Base-by-base conservation (phyloP, 768 basidiomycete species). In the Mycena capillaripes region DNA sequence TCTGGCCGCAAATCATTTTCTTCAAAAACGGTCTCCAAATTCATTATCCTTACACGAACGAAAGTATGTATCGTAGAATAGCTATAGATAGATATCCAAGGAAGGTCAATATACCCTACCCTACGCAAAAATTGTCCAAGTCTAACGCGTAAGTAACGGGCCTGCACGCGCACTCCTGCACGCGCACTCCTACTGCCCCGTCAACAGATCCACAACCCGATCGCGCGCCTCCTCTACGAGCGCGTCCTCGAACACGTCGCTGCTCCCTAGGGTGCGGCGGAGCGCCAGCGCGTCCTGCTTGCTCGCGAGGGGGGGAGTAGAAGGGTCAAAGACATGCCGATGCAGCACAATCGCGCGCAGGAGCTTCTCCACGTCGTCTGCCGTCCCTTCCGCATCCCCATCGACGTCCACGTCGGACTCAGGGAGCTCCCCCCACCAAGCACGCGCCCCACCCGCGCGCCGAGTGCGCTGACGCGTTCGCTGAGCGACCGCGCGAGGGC, bases 151-250 rank as follows among this genome's bases (percentile, higher is more conserved):
- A n/a, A n/a, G n/a, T n/a, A n/a, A n/a, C n/a, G n/a, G n/a, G n/a
- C n/a, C n/a, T n/a, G n/a, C n/a, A n/a, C n/a, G n/a, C n/a, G n/a
- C n/a, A n/a, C n/a, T n/a, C n/a, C n/a, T n/a, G n/a, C n/a, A n/a
- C n/a, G n/a, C n/a, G n/a, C 29, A 16, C 25, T 29, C 61, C 77
- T 77, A 40, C 77, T 76, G 68, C 68, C 83, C 32, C 78, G 73
- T 64, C 56, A 95, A 84, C 84, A 92, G 84, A 82, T 95, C 94
- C 56, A 94, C 92, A 40, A 90, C 91, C n/a, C 86, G 82, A 80
- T 95, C 94, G 67, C 91, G 86, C 56, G 93, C 93, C 70, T 95
- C 93, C 79, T 95, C 94, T 63, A 95, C 79, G 30, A 80, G 79
- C n/a, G 64, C 80, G 38, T 77, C 81, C 74, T 88, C 86, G 76